Base-by-base conservation (phyloP, 2,329 filamentous ascomycete species). In the Dactylellina parvicollis region DNA sequence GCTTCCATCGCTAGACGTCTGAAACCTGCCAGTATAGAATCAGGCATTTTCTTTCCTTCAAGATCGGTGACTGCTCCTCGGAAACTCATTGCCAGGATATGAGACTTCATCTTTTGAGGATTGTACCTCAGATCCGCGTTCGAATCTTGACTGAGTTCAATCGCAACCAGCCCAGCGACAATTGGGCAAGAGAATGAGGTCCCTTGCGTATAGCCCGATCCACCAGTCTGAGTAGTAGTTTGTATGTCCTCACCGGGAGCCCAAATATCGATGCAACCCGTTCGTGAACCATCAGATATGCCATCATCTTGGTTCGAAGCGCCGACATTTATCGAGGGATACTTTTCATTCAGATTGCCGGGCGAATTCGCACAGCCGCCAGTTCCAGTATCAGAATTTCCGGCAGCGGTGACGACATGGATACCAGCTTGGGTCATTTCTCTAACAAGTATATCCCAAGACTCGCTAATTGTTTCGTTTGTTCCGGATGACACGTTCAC, bases 401-500 rank as follows among this genome's bases (percentile, higher is more conserved):
- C 60, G 10, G 49, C 60, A 4, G 49, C 42, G 18, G 60, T 30
- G 18, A 65, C 49, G n/a, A 65, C 46, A 38, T 65, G 60, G 3
- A 65, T 42, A 36, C 60, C 60, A 1, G 38, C 49, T n/a, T n/a
- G n/a, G n/a, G n/a, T n/a, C n/a, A n/a, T n/a, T n/a, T n/a, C 1
- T 55, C 18, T 4, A 55, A 14, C 34, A 55, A 20, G 22, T 44
- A 20, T 46, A 46, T 42, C 52, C 34, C 10, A 4, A 20, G 10
- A 4, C 4, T 18, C 18, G n/a, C n/a, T n/a, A n/a, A n/a, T n/a
- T n/a, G n/a, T n/a, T n/a, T n/a, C n/a, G n/a, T n/a, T n/a, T n/a
- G n/a, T n/a, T 22, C 49, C 60, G 3, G 28, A 65, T 3, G 60
- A 65, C 34, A 65, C 46, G 44, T 65, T 55, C 12, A 65, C 34